Evolutionary conservation across 345 rosid genomes (phyloP).

Genomic region (Linum tenue): DNA sequence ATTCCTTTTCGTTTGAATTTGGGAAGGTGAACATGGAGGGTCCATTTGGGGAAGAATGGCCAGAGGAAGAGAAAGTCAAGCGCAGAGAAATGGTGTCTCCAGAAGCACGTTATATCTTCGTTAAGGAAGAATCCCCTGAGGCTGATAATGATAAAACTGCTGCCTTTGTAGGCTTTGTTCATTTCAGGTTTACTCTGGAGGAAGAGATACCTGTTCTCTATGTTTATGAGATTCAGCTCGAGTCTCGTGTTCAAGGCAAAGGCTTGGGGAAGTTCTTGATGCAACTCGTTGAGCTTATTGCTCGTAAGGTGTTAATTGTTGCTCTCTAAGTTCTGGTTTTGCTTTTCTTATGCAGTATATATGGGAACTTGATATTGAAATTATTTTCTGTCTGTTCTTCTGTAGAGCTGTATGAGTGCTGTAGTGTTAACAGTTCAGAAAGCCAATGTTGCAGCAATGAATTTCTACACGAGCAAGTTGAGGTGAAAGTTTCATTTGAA

Average conservation of each 20-base stretch:
- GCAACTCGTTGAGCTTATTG: conserved; percentile 78
- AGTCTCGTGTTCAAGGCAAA: conserved; percentile 55
- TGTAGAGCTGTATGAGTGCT: conserved; percentile 63
- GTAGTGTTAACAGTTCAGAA: conserved; percentile 77
- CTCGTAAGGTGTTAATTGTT: conserved; percentile 45
- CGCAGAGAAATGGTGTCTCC: conserved; percentile 70
- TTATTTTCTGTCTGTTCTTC: conserved; percentile 4
- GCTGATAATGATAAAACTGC: conserved; percentile 15
- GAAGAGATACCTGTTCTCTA: conserved; percentile 81
- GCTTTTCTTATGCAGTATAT: neutral
- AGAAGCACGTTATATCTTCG: conserved; percentile 62
- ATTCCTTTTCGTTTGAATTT: neutral
- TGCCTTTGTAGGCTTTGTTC: conserved; percentile 61
- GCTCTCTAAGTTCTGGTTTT: conserved; percentile 1
- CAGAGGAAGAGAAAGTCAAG: conserved; percentile 63
- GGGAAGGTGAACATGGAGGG: conserved; percentile 68
- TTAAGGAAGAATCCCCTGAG: conserved; percentile 24
- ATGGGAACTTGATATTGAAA: neutral
- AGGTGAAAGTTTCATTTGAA: conserved; percentile 36
- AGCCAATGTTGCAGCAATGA: conserved; percentile 58
- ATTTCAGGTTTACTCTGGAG: conserved; percentile 70
- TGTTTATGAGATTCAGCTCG: conserved; percentile 78
- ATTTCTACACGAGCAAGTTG: conserved; percentile 68
- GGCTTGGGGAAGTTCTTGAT: conserved; percentile 78
- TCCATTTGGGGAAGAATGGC: conserved; percentile 62